Evolutionary conservation across 2,329 filamentous ascomycete genomes (phyloP).

Genomic region (Colletotrichum musicola): DNA sequence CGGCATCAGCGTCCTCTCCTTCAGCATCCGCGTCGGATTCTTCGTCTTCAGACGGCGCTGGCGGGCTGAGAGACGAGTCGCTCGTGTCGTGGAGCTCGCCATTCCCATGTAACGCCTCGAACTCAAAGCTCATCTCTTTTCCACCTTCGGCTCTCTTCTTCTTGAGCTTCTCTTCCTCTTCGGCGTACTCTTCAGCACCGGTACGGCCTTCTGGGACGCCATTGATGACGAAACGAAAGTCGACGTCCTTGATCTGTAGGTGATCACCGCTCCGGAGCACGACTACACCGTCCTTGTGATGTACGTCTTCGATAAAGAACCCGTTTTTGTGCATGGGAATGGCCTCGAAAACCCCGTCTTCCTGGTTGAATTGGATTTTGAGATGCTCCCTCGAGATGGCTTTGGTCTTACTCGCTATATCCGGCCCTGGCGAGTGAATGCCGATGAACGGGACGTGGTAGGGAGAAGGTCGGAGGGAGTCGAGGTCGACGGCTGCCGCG

Average conservation of each 20-base stretch:
- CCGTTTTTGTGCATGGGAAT: constrained; percentile 73
- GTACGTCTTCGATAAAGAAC: constrained; percentile 74
- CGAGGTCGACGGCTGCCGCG: constrained; percentile 70
- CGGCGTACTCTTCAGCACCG: constrained; percentile 67
- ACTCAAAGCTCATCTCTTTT: constrained; percentile 81
- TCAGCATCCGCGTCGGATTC: constrained; percentile 46
- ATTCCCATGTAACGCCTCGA: constrained; percentile 72
- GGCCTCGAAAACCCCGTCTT: constrained; percentile 74
- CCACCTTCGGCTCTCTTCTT: constrained; percentile 67
- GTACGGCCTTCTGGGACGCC: constrained; percentile 69
- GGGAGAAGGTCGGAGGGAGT: constrained; percentile 70
- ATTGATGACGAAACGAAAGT: constrained; percentile 77
- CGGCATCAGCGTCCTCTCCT: constrained; percentile 38
- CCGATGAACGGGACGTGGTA: constrained; percentile 74
- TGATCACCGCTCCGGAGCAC: constrained; percentile 72
- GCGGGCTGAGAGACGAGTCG: constrained; percentile 59
- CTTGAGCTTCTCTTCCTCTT: constrained; percentile 62
- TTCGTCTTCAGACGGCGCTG: constrained; percentile 55
- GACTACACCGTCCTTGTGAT: constrained; percentile 67
- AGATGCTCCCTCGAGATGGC: constrained; percentile 81
- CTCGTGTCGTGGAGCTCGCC: constrained; percentile 69
- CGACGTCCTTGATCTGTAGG: constrained; percentile 80
- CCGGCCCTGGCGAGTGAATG: constrained; percentile 77
- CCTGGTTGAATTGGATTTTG: constrained; percentile 77
- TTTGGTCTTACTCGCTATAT: constrained; percentile 74